Conservation (phyloP, 768 basidiomycete genomes). For the Boletus reticulatus region DNA sequence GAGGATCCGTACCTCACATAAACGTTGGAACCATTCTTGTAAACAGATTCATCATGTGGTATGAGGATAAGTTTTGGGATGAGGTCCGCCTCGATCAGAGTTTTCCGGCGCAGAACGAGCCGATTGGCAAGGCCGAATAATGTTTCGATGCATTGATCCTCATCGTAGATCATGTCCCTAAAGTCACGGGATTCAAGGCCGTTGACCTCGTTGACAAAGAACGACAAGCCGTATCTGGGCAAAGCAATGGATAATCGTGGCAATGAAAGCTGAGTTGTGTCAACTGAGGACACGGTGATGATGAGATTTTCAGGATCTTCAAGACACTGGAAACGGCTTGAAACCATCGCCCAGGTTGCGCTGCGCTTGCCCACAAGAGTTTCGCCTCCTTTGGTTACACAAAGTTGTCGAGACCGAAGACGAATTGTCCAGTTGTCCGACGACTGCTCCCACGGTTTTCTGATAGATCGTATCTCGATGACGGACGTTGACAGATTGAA, state of each 20-base stretch:
- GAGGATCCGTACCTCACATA: background rate
- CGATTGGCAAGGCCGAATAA: background rate
- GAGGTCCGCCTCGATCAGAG: background rate
- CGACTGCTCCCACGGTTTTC: background rate
- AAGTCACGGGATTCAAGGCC: background rate
- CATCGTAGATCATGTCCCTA: background rate
- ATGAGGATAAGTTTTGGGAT: background rate
- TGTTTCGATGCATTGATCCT: background rate
- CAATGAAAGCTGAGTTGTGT: background rate
- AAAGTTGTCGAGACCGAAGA: background rate
- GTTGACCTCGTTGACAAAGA: background rate
- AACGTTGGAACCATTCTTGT: background rate
- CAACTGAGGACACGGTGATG: background rate
- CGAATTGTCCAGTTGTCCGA: background rate
- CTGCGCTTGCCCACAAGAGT: background rate
- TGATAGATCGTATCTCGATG: background rate
- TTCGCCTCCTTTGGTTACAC: background rate
- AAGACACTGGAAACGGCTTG: background rate
- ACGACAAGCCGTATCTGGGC: background rate
- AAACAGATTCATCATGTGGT: background rate
- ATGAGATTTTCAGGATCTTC: background rate
- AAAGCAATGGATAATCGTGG: background rate
- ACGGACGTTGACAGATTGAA: background rate
- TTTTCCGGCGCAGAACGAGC: background rate
- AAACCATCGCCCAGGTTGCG: background rate